Conservation (phyloP, 257 asterid species). For the Eustoma russellianum region DNA sequence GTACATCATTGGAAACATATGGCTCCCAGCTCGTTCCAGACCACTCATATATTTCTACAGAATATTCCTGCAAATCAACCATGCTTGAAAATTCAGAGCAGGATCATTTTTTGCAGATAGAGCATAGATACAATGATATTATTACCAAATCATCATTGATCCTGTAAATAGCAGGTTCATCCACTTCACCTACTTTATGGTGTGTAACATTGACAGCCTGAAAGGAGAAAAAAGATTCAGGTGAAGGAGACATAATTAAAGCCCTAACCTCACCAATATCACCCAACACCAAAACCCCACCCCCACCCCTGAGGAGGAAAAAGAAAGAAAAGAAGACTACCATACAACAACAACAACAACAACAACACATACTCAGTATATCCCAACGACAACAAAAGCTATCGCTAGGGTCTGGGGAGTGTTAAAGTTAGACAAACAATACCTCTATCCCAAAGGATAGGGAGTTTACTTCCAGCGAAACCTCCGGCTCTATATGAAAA, state of each 20-base stretch:
- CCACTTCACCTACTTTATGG: constrained; percentile 57
- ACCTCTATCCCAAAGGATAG: no score
- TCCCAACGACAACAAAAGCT: no score
- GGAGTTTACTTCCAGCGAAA: no score
- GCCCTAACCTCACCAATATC: no score
- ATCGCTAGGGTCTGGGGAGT: no score
- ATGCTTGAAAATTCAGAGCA: not conserved
- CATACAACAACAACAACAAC: no score
- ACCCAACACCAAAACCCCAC: no score
- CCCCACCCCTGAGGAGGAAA: not conserved
- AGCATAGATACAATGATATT: not conserved
- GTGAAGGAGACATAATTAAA: constrained; percentile 2
- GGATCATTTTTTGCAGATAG: not conserved
- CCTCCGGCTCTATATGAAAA: no score
- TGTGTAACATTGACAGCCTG: constrained; percentile 74
- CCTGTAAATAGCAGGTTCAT: constrained; percentile 74
- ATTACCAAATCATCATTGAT: constrained; percentile 82
- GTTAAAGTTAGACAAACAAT: no score
- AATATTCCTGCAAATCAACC: constrained; percentile 39
- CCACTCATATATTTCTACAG: constrained; percentile 71
- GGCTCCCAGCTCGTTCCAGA: constrained; percentile 80
- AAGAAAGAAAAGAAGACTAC: not conserved
- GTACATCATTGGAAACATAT: constrained; percentile 63
- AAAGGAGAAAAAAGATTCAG: not conserved
- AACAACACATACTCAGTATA: no score